Percentiles rank a stretch among this genome's conserved stretches.
Evolutionary conservation across 371 early-diverging fungal species (phyloP).

Genomic region (Mortierella sp.): DNA sequence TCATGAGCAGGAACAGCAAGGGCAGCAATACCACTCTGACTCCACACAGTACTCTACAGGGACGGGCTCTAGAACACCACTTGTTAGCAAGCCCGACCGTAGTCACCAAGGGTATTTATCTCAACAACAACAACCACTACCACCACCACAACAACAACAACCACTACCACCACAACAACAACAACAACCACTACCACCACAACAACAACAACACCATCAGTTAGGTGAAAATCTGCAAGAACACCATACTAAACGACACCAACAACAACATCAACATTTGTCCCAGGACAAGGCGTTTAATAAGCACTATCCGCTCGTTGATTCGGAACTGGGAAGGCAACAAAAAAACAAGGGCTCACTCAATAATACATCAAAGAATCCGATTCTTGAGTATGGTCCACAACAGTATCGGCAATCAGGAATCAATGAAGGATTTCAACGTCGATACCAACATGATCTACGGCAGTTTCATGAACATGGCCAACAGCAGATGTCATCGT

Average conservation of each 20-base stretch:
- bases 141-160: too few relatives aligned
- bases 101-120: not conserved
- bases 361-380: not conserved
- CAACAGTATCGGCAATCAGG: not conserved
- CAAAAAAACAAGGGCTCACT: conserved; percentile 4
- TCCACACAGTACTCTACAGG: not conserved
- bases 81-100: not conserved
- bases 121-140: not conserved
- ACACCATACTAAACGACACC: not conserved
- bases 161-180: too few relatives aligned
- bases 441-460: not conserved
- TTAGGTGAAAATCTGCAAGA: not conserved
- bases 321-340: conserved; percentile 25
- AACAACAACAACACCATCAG: not conserved
- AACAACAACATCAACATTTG: conserved; percentile 13
- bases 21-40: not conserved
- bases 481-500: not conserved
- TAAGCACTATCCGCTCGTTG: not conserved
- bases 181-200: too few relatives aligned
- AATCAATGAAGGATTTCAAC: not conserved
- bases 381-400: not conserved
- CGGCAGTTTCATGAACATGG: conserved; percentile 2
- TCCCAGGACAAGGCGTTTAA: not conserved
- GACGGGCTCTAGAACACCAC: not conserved
- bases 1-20: not conserved